Base-by-base conservation (phyloP, 2,329 filamentous ascomycete genomes). In the Aspergillus clavatus region DNA sequence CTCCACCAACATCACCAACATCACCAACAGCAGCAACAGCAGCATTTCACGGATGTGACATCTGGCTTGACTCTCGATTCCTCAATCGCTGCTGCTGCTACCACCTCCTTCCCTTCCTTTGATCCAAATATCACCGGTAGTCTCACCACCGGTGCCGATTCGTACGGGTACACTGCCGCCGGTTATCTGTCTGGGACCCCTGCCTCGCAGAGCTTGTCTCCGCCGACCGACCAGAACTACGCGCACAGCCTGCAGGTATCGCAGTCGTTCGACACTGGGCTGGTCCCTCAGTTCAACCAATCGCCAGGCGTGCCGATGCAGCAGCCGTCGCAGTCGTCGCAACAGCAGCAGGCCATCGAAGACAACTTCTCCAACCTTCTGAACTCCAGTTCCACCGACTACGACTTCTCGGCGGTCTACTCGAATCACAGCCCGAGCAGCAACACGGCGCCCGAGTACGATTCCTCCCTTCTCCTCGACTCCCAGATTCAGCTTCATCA, bases 291-390 rank as follows among this genome's bases (percentile, higher is more conserved):
- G 43, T 51, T 71, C 14, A 61, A 68, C 26, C 65, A 64, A 11
- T 62, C 60, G 19, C 47, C 53, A 24, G 57, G 50, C 36, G 48
- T 65, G 26, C 46, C 56, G 4, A 47, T 56, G 40, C 61, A 65
- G 31, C 53, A 51, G 18, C 46, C 46, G 14, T 43, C 45, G 28
- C 48, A 47, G 16, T 43, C 35, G 10, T 45, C 45, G 7, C 43
- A 41, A 5, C 23, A 27, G 14, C 42, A 39, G 24, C 47, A 38
- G 14, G 22, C 40, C 5, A 12, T 52, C 7, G 65, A 66, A 16
- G 68, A 67, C 31, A 67, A 65, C 48, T 66, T 63, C 50, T 67
- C 64, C 42, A 69, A 63, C 38, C 54, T 68, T 19, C 61, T 72
- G 46, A 66, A 68, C 47, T 62, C 69, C 14, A 68, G 68, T 40